phyloP scores from a whole-genome alignment of 108 stramenopile genomes.

The Nitzschia sp. region DNA sequence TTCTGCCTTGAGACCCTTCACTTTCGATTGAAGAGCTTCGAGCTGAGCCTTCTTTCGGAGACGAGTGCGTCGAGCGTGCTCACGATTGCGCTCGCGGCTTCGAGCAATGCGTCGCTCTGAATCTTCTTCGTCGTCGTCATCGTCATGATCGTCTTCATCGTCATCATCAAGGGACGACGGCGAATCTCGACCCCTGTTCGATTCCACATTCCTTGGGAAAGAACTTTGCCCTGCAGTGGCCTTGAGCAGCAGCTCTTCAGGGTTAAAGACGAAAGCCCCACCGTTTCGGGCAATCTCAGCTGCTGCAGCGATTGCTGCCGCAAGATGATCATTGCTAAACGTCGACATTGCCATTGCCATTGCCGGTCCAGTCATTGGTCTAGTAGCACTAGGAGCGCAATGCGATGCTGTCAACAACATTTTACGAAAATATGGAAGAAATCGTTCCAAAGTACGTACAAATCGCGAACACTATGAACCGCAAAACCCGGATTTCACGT shows the following conservation, averaged over 20 bases:
- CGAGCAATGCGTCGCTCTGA: slow-evolving; percentile 54
- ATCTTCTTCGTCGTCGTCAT: slow-evolving; percentile 36
- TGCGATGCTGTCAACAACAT: not conserved
- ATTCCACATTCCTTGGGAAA: not conserved
- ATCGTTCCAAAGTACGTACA: not conserved
- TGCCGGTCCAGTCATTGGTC: not conserved
- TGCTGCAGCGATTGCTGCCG: slow-evolving; percentile 31
- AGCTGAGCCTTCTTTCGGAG: slow-evolving; percentile 90
- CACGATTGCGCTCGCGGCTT: slow-evolving; percentile 90
- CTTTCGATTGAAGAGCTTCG: slow-evolving; percentile 69
- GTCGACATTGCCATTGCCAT: not conserved
- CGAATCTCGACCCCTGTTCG: not conserved
- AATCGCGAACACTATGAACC: not conserved
- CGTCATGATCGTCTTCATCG: slow-evolving; percentile 8
- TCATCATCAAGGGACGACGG: not conserved
- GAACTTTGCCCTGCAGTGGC: not conserved
- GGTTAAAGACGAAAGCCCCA: slow-evolving; percentile 8
- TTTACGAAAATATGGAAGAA: not conserved
- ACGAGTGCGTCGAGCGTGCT: slow-evolving; percentile 89
- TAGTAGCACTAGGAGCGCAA: not conserved
- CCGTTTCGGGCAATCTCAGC: slow-evolving; percentile 27
- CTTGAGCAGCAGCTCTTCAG: not conserved
- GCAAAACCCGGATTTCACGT: not conserved
- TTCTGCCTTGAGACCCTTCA: slow-evolving; percentile 73
- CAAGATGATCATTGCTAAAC: slow-evolving; percentile 12